Conservation (phyloP, 306 rosid species). For the Acacia crassicarpa region DNA sequence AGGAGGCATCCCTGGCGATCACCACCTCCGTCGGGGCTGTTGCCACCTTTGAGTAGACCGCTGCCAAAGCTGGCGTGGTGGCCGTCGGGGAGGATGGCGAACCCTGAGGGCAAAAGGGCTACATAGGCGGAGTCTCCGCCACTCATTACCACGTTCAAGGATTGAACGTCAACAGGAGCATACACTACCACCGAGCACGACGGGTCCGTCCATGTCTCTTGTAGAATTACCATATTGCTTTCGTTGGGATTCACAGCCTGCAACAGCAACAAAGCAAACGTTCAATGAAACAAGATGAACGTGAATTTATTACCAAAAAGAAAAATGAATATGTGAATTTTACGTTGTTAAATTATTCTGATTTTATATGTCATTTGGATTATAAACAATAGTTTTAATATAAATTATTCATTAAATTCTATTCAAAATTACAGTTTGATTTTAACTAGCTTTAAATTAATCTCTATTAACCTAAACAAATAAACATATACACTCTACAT, state of each 20-base stretch:
- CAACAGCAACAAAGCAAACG: background rate
- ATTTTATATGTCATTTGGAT: background rate
- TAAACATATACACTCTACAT: background rate
- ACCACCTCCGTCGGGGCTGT: background rate
- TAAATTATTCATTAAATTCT: too few species aligned
- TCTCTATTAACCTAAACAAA: background rate
- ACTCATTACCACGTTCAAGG: conserved; percentile 50
- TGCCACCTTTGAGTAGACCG: background rate
- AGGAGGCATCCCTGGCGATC: conserved; percentile 52
- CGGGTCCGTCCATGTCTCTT: conserved; percentile 75
- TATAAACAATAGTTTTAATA: too few species aligned
- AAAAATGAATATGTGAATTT: background rate
- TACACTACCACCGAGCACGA: conserved; percentile 71
- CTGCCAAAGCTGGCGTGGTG: conserved; percentile 4
- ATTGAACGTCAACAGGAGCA: conserved; percentile 60
- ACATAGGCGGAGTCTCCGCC: conserved; percentile 75
- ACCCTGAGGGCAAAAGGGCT: conserved; percentile 31
- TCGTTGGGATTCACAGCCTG: conserved; percentile 49
- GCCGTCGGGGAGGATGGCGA: conserved; percentile 53
- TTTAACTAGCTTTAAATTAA: too few species aligned
- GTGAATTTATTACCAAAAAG: too few species aligned
- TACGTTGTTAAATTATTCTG: background rate
- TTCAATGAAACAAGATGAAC: background rate
- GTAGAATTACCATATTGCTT: conserved; percentile 56
- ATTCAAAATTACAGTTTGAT: background rate